Evolutionary conservation across 305 asterid species (phyloP).

Genomic region (Striga hermonthica): DNA sequence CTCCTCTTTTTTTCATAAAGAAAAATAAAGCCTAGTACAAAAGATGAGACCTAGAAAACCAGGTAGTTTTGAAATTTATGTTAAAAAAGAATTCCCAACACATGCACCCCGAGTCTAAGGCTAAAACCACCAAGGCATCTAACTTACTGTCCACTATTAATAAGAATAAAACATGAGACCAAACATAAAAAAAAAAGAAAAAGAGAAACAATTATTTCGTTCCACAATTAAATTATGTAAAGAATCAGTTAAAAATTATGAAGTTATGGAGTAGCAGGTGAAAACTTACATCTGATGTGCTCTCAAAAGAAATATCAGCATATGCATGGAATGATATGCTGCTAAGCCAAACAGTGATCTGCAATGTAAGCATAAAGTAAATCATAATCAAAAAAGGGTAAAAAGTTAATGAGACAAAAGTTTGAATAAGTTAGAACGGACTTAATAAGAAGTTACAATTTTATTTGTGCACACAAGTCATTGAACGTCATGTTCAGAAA

Average conservation of each 20-base stretch:
- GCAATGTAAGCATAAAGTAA: slow-evolving; percentile 32
- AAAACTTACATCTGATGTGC: slow-evolving; percentile 74
- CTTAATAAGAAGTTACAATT: background rate
- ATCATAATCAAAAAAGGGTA: background rate
- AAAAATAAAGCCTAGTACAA: slow-evolving; percentile 1
- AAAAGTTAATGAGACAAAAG: background rate
- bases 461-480: background rate
- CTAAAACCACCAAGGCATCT: slow-evolving; percentile 13
- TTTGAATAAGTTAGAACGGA: slow-evolving; percentile 1
- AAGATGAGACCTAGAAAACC: slow-evolving; percentile 16
- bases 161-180: slow-evolving; percentile 10
- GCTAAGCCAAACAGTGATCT: slow-evolving; percentile 86
- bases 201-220: slow-evolving; percentile 18
- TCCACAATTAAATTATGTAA: slow-evolving; percentile 18
- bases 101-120: slow-evolving; percentile 10
- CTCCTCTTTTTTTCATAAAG: slow-evolving; percentile 15
- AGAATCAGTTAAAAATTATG: slow-evolving; percentile 17
- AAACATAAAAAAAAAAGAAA: slow-evolving; percentile 20
- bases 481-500: background rate
- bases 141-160: background rate
- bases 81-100: background rate
- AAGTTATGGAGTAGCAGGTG: slow-evolving; percentile 23
- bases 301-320: slow-evolving; percentile 79
- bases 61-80: background rate
- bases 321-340: slow-evolving; percentile 73